A percentile compares a stretch with the other conserved stretches of the same genome.
Conservation (phyloP, 2,329 filamentous ascomycete genomes). For the Aureobasidium lini region DNA sequence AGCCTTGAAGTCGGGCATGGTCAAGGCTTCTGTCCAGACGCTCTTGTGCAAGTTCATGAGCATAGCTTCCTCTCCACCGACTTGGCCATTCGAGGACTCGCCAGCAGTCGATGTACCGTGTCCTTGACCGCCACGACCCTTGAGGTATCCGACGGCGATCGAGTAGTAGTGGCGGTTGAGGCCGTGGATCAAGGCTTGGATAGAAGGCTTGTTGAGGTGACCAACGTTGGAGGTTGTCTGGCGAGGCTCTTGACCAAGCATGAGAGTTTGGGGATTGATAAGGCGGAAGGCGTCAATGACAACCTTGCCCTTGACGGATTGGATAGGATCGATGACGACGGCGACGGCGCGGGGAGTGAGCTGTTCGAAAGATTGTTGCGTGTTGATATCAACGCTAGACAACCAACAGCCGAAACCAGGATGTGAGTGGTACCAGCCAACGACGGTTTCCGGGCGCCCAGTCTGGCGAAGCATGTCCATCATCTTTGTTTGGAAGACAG, state of each 20-base stretch:
- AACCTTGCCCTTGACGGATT: conserved; percentile 98
- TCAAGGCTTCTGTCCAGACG: conserved; percentile 93
- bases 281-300: conserved; percentile 98
- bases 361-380: conserved; percentile 99
- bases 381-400: conserved; percentile 98
- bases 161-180: conserved; percentile 99
- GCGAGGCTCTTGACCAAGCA: conserved; percentile 95
- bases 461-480: conserved; percentile 99
- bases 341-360: conserved; percentile 93
- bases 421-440: conserved; percentile 99
- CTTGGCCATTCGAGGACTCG: background rate
- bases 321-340: conserved; percentile 96
- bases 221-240: conserved; percentile 97
- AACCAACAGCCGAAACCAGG: conserved; percentile 99
- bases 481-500: conserved; percentile 99
- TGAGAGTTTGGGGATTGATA: conserved; percentile 94
- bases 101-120: conserved; percentile 8
- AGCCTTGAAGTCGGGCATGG: conserved; percentile 90
- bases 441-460: conserved; percentile 89
- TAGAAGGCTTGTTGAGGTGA: conserved; percentile 98
- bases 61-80: conserved; percentile 91
- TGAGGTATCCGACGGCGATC: conserved; percentile 96
- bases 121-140: conserved; percentile 35
- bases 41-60: conserved; percentile 99
- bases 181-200: conserved; percentile 96